A percentile compares a stretch with the other conserved stretches of the same genome.
phyloP scores from a whole-genome alignment of 208 protist species.

The Porcisia deanei region DNA sequence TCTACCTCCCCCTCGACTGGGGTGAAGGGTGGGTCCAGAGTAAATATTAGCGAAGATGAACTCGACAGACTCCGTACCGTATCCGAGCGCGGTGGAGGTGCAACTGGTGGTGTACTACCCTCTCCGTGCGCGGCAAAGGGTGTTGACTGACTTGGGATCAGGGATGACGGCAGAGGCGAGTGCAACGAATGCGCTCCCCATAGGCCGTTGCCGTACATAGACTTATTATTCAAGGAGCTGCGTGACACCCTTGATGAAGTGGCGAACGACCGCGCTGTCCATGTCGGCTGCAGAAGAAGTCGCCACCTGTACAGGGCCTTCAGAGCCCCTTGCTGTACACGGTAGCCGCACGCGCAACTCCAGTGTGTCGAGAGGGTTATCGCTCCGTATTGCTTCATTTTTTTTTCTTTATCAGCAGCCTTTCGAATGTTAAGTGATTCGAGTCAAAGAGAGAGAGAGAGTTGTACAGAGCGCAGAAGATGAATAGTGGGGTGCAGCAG shows the following conservation, averaged over 20 bases:
- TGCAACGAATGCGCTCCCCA: not conserved
- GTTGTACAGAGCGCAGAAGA: not conserved
- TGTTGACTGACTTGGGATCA: not conserved
- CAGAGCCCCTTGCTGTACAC: not conserved
- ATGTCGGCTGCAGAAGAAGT: not conserved
- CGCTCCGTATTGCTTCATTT: not conserved
- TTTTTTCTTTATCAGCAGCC: not conserved
- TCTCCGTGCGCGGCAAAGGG: not conserved
- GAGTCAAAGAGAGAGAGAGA: not conserved
- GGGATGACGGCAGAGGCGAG: not conserved
- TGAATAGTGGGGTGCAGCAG: not conserved
- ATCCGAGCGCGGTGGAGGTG: not conserved
- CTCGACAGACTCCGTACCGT: not conserved
- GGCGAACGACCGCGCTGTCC: not conserved
- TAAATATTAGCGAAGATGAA: not conserved
- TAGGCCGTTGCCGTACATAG: not conserved
- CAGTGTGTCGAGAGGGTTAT: not conserved
- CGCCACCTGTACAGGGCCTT: not conserved
- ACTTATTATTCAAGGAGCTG: not conserved
- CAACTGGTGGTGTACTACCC: not conserved
- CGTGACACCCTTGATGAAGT: not conserved
- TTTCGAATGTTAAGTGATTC: not conserved
- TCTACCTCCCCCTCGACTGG: slow-evolving; percentile 37
- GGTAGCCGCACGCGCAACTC: not conserved
- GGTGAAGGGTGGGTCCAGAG: slow-evolving; percentile 57